Evolutionary conservation across 1,139 yeast genomes (phyloP).

Genomic region (Yamadazyma diospyri): DNA sequence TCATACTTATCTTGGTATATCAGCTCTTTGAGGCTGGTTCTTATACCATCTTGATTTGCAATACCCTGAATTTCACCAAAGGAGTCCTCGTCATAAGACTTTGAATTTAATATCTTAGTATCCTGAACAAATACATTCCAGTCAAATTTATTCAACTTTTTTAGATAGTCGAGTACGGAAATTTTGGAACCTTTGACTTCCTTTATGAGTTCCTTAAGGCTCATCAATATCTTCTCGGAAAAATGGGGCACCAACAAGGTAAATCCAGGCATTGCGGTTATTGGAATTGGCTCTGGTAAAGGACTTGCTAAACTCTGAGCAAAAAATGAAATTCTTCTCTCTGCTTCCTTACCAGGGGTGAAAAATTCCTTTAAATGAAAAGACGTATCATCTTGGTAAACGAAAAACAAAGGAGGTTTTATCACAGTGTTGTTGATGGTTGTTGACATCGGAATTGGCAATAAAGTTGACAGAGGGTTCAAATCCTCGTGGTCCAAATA

Average conservation of each 20-base stretch:
- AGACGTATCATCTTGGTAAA: slow-evolving; percentile 65
- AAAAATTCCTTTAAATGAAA: slow-evolving; percentile 38
- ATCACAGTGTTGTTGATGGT: slow-evolving; percentile 23
- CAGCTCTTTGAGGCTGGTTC: not conserved
- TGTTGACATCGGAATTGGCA: slow-evolving; percentile 8
- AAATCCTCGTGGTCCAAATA: slow-evolving; percentile 20
- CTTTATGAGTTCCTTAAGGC: slow-evolving; percentile 63
- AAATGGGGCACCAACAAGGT: slow-evolving; percentile 87
- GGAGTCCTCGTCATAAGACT: slow-evolving; percentile 4
- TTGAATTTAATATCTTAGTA: slow-evolving; percentile 40
- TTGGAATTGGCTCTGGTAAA: slow-evolving; percentile 67
- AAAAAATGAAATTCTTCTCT: slow-evolving; percentile 77
- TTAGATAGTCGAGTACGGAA: slow-evolving; percentile 70
- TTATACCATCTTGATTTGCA: too few species aligned
- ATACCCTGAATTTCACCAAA: not conserved
- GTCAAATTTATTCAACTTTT: slow-evolving; percentile 63
- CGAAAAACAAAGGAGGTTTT: slow-evolving; percentile 65
- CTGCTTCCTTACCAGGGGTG: slow-evolving; percentile 66
- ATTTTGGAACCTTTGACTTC: slow-evolving; percentile 58
- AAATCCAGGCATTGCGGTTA: slow-evolving; percentile 75
- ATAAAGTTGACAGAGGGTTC: slow-evolving; percentile 15
- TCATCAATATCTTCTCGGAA: slow-evolving; percentile 66
- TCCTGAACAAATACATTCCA: slow-evolving; percentile 77
- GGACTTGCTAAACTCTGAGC: slow-evolving; percentile 84
- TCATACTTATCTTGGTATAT: slow-evolving; percentile 25